phyloP scores from a whole-genome alignment of 176 grass and related monocot species.

The Luzula sylvatica region DNA sequence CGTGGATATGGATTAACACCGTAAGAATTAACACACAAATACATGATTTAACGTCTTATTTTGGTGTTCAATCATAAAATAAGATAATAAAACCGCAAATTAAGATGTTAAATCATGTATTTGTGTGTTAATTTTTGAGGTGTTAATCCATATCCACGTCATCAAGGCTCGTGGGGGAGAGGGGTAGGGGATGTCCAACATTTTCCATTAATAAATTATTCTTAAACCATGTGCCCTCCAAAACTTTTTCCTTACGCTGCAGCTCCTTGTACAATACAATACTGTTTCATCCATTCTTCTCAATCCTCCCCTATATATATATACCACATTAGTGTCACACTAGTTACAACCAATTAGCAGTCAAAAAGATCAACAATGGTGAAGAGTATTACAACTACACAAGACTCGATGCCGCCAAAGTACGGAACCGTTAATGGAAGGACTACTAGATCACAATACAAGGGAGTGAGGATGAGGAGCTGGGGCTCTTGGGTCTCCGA shows the following conservation, averaged over 20 bases:
- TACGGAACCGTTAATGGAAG: constrained; percentile 1
- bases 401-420: constrained; percentile 1
- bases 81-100: too few species aligned
- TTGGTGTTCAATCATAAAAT: too few species aligned
- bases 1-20: too few species aligned
- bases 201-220: too few species aligned
- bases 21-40: too few species aligned
- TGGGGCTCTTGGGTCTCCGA: constrained; percentile 99
- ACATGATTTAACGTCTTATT: too few species aligned
- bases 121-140: too few species aligned
- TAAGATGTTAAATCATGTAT: too few species aligned
- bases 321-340: background rate
- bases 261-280: background rate
- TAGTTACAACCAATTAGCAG: constrained; percentile 6
- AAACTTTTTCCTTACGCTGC: constrained; percentile 11
- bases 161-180: too few species aligned
- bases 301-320: constrained; percentile 41
- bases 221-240: constrained; percentile 9
- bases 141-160: too few species aligned
- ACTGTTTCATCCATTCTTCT: background rate
- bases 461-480: constrained; percentile 87
- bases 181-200: too few species aligned
- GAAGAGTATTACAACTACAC: constrained; percentile 49
- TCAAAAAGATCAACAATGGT: constrained; percentile 34
- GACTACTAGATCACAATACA: constrained; percentile 46